Percentiles rank a stretch among this genome's conserved stretches.
Conservation (phyloP, 345 rosid genomes). For the Trapa bicornis region DNA sequence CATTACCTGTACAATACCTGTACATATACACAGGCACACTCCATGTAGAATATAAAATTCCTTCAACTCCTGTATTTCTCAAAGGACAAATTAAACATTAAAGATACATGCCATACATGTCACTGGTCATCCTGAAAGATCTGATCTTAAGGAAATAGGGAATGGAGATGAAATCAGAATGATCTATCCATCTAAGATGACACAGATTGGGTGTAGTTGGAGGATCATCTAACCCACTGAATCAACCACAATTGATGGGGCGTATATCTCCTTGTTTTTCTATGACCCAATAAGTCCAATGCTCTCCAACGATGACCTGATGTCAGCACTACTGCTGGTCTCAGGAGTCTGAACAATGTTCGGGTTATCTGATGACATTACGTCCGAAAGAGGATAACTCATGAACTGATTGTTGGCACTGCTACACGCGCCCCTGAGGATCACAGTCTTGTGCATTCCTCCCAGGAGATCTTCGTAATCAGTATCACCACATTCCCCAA, state of each 20-base stretch:
- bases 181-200: too few species aligned
- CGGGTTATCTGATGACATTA: conserved; percentile 55
- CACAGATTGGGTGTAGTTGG: neutral
- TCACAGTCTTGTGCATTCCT: conserved; percentile 67
- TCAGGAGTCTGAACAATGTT: conserved; percentile 44
- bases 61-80: neutral
- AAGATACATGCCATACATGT: neutral
- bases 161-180: too few species aligned
- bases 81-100: neutral
- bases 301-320: conserved; percentile 48
- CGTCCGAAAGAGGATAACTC: conserved; percentile 75
- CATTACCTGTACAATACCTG: neutral
- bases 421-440: conserved; percentile 60
- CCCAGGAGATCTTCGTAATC: conserved; percentile 92
- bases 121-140: neutral
- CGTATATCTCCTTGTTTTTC: neutral
- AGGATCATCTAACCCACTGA: neutral
- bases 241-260: neutral
- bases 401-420: conserved; percentile 39
- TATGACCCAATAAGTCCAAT: conserved; percentile 26
- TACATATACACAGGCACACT: neutral
- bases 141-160: neutral
- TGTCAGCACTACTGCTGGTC: conserved; percentile 27
- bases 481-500: conserved; percentile 86
- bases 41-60: neutral